Base-by-base conservation (phyloP, 169 alveolate species). In the Eimeria falciformis region DNA sequence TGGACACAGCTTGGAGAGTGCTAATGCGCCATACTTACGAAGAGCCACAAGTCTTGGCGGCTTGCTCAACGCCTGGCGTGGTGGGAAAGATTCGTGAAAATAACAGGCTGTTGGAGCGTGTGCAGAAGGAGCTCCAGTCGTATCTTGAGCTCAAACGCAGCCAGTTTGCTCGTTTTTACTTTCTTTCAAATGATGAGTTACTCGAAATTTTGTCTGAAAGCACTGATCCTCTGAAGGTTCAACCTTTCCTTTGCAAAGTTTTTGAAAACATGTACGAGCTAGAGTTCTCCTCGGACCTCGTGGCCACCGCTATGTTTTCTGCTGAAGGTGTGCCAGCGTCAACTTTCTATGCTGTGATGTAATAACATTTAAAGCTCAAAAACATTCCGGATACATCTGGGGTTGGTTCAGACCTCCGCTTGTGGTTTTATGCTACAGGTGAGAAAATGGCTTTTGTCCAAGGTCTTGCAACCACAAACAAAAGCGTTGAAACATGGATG, bases 131-230 rank as follows among this genome's bases (percentile, higher is more conserved):
- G 18, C 93, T 98, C 85, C 97, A 97, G 93, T 98, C 97, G 91
- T 98, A 98, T 93, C 96, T 98, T 46, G 99, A 97, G 90, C 96
- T 98, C 55, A 98, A 98, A 93, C 96, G 99, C 93, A 97, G 97
- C 93, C 98, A 98, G 90, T 98, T 98, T 95, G 99, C 99, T 50
- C 97, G 99, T 77, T 98, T 98, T 96, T 98, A 97, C 93, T 98
- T 98, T 96, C 98, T 98, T 79, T 97, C 99, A 23, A 97, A 98
- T 65, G 98, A 98, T 82, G 99, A 98, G 94, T 96, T 98, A 66
- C 96, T 98, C 66, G 99, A 97, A 94, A 98, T 98, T 45, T 95
- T 98, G 91, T 98, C 99, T 27, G 98, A 98, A 90, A 99, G 99
- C 92, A 98, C 98, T 95, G 97, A 96, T 92, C 99, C 99, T 29